Conservation (phyloP, 2,329 filamentous ascomycete genomes). For the Xylariaceae sp. region DNA sequence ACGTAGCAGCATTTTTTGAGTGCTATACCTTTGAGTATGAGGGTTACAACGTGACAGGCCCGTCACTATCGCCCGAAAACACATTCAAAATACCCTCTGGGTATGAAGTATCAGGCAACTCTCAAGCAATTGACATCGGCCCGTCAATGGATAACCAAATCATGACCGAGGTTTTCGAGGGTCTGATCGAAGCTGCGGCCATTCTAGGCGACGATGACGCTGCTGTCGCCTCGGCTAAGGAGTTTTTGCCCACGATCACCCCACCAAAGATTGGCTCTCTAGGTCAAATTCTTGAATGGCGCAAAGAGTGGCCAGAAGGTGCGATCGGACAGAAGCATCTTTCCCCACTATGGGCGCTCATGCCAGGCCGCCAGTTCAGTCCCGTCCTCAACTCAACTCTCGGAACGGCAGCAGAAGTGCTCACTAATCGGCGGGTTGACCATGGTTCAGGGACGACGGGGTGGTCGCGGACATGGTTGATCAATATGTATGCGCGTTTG, state of each 20-base stretch:
- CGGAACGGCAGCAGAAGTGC: slow-evolving; percentile 11
- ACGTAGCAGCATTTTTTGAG: slow-evolving; percentile 36
- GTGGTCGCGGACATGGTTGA: slow-evolving; percentile 48
- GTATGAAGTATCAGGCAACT: slow-evolving; percentile 3
- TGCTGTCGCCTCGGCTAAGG: slow-evolving; percentile 8
- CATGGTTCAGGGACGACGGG: slow-evolving; percentile 34
- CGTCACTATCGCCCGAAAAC: slow-evolving; percentile 20
- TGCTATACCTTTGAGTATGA: slow-evolving; percentile 37
- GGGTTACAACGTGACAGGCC: slow-evolving; percentile 15
- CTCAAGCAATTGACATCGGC: slow-evolving; percentile 13
- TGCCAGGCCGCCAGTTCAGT: slow-evolving; percentile 17
- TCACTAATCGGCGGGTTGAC: slow-evolving; percentile 17
- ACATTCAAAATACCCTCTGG: slow-evolving; percentile 11
- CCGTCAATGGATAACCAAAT: slow-evolving; percentile 25
- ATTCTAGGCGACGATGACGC: slow-evolving; percentile 9
- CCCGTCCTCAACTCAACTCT: slow-evolving; percentile 12
- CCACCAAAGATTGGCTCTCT: slow-evolving; percentile 16
- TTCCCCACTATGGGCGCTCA: slow-evolving; percentile 21
- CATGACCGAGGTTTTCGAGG: slow-evolving; percentile 37
- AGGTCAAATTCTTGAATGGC: slow-evolving; percentile 25
- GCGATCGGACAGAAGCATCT: slow-evolving; percentile 21
- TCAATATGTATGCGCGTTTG: slow-evolving; percentile 45
- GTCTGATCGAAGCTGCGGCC: slow-evolving; percentile 15
- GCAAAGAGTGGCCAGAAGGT: slow-evolving; percentile 19
- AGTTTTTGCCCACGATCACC: slow-evolving; percentile 11